Evolutionary conservation across 148 eudicot species (phyloP), one percentile per base, ranked within the genome.

Genomic region (Simmondsia chinensis): DNA sequence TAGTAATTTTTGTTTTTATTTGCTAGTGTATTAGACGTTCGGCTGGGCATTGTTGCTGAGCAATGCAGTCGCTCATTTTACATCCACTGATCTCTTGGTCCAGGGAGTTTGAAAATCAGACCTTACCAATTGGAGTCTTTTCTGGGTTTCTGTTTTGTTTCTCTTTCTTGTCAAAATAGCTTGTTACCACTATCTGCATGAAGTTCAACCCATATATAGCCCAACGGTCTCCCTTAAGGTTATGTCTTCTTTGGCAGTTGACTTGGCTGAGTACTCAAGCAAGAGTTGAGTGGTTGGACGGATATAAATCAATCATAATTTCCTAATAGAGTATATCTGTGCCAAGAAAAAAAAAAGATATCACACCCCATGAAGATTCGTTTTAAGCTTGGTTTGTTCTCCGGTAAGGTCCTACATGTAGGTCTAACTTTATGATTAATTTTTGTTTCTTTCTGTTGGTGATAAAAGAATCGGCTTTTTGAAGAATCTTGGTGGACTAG

Each of bases 251-350:
- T 4, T 33, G 20, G 11, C n/a, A n/a, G n/a, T 55, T 63, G 61
- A 63, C 50, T 27, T 63, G 56, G 52, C 59, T 52, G 48, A 54
- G 42, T 56, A 63, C 43, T 63, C 56, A 50, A 48, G 54, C 29
- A 20, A 27, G 50, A 56, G 56, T 33, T 48, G 68, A 46, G 68
- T n/a, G n/a, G n/a, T n/a, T n/a, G 56, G 61, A 34, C 14, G 16
- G 13, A 52, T 27, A 7, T 17, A 13, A 6, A 0, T 44, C 27
- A 25, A 13, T 44, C 1, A 6, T 12, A 13, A 48, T 23, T 50
- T 50, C 46, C 35, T 10, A 36, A 63, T 34, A 21, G 56, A 63
- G 68, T 41, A 63, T 59, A 62, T 48, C 32, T 46, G 23, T 48
- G 18, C 33, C 45, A 41, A 56, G 43, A 48, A 20, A 61, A 63